Conservation (phyloP, 108 stramenopile genomes). For the Cyclotella baltica region DNA sequence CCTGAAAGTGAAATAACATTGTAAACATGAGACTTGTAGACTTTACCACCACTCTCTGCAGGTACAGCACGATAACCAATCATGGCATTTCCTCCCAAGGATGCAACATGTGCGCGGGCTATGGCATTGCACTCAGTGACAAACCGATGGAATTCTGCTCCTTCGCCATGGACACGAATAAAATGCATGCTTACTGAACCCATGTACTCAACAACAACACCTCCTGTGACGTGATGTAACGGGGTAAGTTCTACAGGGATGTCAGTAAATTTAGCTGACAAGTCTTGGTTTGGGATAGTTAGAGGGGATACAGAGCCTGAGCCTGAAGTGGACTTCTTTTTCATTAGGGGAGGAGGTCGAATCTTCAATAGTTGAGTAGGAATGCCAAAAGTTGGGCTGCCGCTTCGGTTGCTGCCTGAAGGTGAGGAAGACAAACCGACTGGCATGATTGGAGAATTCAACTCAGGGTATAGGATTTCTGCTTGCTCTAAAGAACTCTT, state of each 20-base stretch:
- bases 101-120: slow-evolving; percentile 88
- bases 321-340: neutral
- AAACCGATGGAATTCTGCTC: slow-evolving; percentile 86
- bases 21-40: slow-evolving; percentile 90
- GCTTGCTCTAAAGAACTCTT: slow-evolving; percentile 10
- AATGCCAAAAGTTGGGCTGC: slow-evolving; percentile 17
- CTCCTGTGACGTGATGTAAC: slow-evolving; percentile 73
- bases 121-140: slow-evolving; percentile 92
- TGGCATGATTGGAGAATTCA: neutral
- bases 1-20: slow-evolving; percentile 84
- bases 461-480: neutral
- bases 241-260: slow-evolving; percentile 85
- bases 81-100: slow-evolving; percentile 93
- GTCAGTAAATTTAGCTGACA: slow-evolving; percentile 62
- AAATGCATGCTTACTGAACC: slow-evolving; percentile 91
- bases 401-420: neutral
- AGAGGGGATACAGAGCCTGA: neutral
- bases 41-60: slow-evolving; percentile 87
- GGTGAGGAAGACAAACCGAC: neutral
- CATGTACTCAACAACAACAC: slow-evolving; percentile 78
- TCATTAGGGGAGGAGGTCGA: slow-evolving; percentile 32
- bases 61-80: slow-evolving; percentile 86
- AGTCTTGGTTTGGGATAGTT: slow-evolving; percentile 19
- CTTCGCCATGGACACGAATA: slow-evolving; percentile 88
- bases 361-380: slow-evolving; percentile 25